Percentiles rank a stretch among this genome's conserved stretches.
These are phyloP conservation scores for Sporothrix schenckii DNA, from an alignment of 2,329 filamentous ascomycete species.

Conservation along the genomic window DNA sequence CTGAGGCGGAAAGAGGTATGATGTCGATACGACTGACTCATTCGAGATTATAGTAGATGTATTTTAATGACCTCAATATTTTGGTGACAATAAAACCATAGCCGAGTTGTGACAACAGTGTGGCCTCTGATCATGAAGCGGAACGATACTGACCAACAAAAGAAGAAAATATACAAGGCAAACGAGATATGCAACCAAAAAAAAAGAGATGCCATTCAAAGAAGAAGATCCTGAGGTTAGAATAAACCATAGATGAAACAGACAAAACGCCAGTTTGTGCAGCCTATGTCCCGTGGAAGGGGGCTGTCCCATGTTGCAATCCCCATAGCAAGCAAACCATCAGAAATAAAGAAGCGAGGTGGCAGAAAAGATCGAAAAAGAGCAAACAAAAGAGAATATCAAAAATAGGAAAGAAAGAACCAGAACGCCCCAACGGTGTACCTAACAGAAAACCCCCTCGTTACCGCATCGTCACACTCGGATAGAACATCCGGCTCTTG, in stretches of 20 bases:
- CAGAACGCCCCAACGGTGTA: neutral
- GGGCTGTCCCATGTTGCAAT: neutral
- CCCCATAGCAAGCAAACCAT: neutral
- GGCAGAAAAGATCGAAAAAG: neutral
- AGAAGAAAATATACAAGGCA: neutral
- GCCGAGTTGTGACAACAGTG: no score
- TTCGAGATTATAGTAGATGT: neutral
- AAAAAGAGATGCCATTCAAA: neutral
- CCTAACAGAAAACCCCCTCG: neutral
- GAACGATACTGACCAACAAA: neutral
- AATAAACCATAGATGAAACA: neutral
- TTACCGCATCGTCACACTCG: constrained; percentile 59
- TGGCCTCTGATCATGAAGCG: neutral
- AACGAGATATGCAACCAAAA: neutral
- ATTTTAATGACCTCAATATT: neutral
- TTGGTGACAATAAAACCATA: neutral
- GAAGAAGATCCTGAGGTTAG: neutral
- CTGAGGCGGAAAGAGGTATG: neutral
- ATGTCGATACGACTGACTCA: neutral
- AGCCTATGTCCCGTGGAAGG: neutral
- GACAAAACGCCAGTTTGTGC: constrained; percentile 13
- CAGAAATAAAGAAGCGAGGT: neutral
- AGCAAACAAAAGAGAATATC: neutral
- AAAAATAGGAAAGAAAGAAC: neutral
- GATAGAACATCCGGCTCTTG: constrained; percentile 61